Conservation (phyloP, 257 asterid species). For the Solanum dulcamara region DNA sequence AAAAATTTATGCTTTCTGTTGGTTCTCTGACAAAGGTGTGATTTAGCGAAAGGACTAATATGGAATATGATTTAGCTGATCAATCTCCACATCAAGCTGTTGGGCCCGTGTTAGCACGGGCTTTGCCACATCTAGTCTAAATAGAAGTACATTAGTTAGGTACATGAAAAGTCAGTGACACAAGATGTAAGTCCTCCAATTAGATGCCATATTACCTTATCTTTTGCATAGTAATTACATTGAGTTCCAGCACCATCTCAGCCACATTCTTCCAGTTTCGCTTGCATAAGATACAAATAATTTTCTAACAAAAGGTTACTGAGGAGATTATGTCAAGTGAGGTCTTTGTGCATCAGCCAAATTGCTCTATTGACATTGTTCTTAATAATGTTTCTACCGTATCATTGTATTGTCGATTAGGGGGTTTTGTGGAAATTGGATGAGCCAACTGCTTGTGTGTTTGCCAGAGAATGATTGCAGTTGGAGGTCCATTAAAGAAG, state of each 20-base stretch:
- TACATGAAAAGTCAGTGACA: constrained; percentile 2
- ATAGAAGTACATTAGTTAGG: not conserved
- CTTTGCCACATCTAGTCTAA: not conserved
- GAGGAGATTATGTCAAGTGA: not conserved
- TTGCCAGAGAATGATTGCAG: constrained; percentile 10
- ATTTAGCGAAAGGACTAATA: not conserved
- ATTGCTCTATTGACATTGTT: not conserved
- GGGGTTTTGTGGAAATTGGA: not conserved
- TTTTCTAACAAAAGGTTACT: not conserved
- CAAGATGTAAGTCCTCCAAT: not conserved
- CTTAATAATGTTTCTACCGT: not conserved
- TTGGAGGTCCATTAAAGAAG: constrained; percentile 58
- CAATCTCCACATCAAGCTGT: not conserved
- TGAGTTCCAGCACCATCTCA: not conserved
- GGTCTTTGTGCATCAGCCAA: not conserved
- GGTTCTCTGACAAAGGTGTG: not conserved
- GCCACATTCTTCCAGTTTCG: not conserved
- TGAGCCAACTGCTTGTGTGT: not conserved
- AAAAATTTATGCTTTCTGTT: not conserved
- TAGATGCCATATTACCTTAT: not conserved
- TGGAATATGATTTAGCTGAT: not conserved
- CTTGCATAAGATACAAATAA: not conserved
- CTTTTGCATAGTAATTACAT: not conserved
- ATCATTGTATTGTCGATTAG: not conserved
- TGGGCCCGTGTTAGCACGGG: too few relatives aligned